Evolutionary conservation across 441 rosid species (phyloP), one percentile per base, ranked within the genome.

Genomic region (Croton setiger): DNA sequence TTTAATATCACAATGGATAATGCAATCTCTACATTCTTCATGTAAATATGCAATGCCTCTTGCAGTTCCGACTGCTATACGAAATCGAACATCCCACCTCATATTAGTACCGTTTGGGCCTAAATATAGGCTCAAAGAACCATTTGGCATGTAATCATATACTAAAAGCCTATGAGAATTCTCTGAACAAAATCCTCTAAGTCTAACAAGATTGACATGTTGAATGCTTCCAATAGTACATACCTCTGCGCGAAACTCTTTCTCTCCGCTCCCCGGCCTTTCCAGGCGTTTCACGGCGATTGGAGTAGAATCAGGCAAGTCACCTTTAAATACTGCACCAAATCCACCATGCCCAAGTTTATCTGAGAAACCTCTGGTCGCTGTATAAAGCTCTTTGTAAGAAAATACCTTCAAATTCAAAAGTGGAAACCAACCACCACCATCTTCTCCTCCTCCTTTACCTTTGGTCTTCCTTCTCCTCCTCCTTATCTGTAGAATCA

Each of bases 61-160:
- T 0, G 98, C 98, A 31, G 96, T 88, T 39, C 93, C 89, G 57
- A 87, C 36, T 3, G 96, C 98, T 23, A 86, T 70, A 36, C 82
- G 81, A 74, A 79, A 84, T 66, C 98, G 79, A 39, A 81, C 75
- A 23, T 88, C 93, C 96, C 98, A 92, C 73, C 80, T 81, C 77
- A 91, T 64, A 58, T 72, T 75, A 43, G 86, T 86, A 67, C 87
- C 82, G 15, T 75, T 83, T 31, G 72, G 77, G 37, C 79, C 78
- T 55, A 92, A 71, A 76, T 84, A 88, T 0, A 76, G 68, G 63
- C 92, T 87, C 77, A 92, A 67, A 54, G 98, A 81, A 69, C 96
- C 93, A 71, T 88, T 87, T n/a, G 93, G 89, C 95, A 88, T 92
- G 88, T 85, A 92, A 66, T 92, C 98, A 23, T 92, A 92, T 44